phyloP scores from a whole-genome alignment of 225 moss, liverwort and hornwort genomes.

The Polytrichum formosum region DNA sequence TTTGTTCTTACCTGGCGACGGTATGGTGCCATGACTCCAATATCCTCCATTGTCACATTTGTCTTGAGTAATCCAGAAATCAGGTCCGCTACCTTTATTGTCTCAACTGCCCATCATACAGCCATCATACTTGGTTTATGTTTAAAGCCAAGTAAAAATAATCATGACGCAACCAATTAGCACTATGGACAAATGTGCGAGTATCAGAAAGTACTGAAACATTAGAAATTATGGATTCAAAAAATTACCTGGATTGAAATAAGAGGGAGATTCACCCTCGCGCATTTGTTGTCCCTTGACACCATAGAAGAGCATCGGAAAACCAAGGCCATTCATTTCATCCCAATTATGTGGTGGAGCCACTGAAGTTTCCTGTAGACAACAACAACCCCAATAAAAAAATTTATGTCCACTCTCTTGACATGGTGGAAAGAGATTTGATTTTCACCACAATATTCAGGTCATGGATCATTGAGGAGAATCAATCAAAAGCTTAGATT shows the following conservation, averaged over 20 bases:
- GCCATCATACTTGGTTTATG: background rate
- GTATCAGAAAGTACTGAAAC: background rate
- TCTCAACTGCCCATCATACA: slow-evolving; percentile 47
- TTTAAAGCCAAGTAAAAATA: background rate
- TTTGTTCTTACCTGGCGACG: slow-evolving; percentile 51
- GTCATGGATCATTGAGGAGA: too few species aligned
- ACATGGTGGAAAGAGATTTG: background rate
- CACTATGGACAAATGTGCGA: background rate
- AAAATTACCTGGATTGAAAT: slow-evolving; percentile 61
- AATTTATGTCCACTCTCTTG: background rate
- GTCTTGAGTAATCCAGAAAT: slow-evolving; percentile 55
- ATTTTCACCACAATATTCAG: too few species aligned
- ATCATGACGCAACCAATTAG: background rate
- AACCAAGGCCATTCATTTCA: slow-evolving; percentile 50
- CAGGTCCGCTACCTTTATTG: slow-evolving; percentile 51
- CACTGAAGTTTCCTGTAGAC: slow-evolving; percentile 35
- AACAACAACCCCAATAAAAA: background rate
- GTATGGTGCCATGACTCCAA: slow-evolving; percentile 69
- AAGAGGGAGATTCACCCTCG: slow-evolving; percentile 70
- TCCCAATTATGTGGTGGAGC: slow-evolving; percentile 57
- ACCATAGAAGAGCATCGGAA: slow-evolving; percentile 70
- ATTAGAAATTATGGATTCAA: background rate
- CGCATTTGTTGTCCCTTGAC: slow-evolving; percentile 71
- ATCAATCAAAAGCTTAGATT: background rate
- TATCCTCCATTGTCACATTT: slow-evolving; percentile 41